Base-by-base conservation (phyloP, 306 rosid genomes). In the Vachellia pachyceras region DNA sequence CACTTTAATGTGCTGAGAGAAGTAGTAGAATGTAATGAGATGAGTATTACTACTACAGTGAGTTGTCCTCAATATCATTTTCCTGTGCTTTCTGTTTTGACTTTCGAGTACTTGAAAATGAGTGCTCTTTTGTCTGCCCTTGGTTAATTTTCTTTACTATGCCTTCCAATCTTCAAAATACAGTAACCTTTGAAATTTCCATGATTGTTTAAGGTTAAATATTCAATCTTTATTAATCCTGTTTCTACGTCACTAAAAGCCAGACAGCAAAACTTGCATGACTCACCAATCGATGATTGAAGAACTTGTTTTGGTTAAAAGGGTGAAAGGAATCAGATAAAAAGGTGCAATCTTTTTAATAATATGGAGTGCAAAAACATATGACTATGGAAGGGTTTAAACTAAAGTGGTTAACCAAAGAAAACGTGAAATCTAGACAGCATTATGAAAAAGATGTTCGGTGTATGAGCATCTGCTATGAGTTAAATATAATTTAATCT, bases 1-100 rank as follows among this genome's bases (percentile, higher is more conserved):
- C 71, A 42, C 78, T 73, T 75, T 79, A 69, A 41, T 81, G 76
- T 77, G 76, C 87, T 60, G 87, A 83, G 88, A 81, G 90, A 69
- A 70, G 63, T 29, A 2, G 33, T 85, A 80, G 77, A 77, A 36
- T 85, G 87, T 83, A 82, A 85, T 82, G 82, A 76, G 82, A 76
- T 8, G 75, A 77, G 68, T 37, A 39, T 66, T 10, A n/a, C 15
- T 14, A 20, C 69, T n/a, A 73, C 79, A 69, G 54, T 55, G 37
- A 69, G 57, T 68, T 57, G 46, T 45, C 64, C 68, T 46, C 42
- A 77, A 39, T 76, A 78, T 70, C 54, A 67, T 82, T 70, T n/a
- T 77, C 76, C 46, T 75, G 64, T 79, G 81, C 72, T 61, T 36
- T 80, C 64, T 75, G 79, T 85, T 87, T 81, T 61, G 49, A 75